Evolutionary conservation across 495 filamentous ascomycete species (phyloP), one percentile per base, ranked within the genome.

Genomic region (Collariella sp.): DNA sequence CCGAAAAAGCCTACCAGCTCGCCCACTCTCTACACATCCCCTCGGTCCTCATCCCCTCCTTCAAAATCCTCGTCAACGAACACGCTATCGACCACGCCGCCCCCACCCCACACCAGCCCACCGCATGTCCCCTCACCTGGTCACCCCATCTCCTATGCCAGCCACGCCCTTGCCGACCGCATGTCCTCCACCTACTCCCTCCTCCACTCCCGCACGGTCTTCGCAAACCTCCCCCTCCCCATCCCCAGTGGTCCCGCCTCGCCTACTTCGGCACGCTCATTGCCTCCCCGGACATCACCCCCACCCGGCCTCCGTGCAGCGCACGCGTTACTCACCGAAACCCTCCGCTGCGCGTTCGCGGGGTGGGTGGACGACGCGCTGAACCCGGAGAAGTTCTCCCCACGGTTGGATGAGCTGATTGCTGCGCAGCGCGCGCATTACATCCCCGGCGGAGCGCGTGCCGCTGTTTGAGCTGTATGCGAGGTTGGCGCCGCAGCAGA

Each of bases 21-120:
- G 72, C 64, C 22, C 70, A 67, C 55, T 60, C 45, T 1, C 61
- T 76, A 11, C 41, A 66, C 41, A 66, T 74, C 2, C 56, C 65
- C 1, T 58, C 59, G 19, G 59, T 77, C 2, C 58, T 72, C 10
- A 66, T 60, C 16, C 52, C 67, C 7, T 61, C 73, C 2, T 77
- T 74, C 52, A 62, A 61, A 35, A 68, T 77, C 16, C 67, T 77
- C 12, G 74, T 77, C 31, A 69, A 61, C 41, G 74, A 77, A 53
- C 56, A 55, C 34, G 76, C 83, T 52, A 78, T 88, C 55, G 81
- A 88, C 72, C 85, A 86, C 71, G 82, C 79, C 49, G 29, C 1
- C 49, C 56, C 1, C 23, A 13, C 1, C 13, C 55, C 11, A 64
- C 61, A 5, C 68, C 61, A 59, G 55, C 46, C 10, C 55, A 58